Conservation (phyloP, 371 early-diverging fungal genomes). For the Mucor lusitanicus region DNA sequence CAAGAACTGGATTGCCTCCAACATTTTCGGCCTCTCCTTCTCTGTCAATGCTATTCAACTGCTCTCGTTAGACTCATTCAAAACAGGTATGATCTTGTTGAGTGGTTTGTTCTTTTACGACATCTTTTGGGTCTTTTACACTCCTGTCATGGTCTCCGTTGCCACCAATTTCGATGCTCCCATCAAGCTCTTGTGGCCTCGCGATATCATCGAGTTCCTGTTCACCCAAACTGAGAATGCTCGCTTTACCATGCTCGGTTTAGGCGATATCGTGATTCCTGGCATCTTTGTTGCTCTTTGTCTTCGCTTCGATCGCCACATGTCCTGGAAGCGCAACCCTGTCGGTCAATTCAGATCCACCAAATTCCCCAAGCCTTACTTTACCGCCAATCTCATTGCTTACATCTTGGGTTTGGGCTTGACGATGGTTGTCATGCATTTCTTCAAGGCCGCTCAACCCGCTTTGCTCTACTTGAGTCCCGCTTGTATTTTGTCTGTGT, state of each 20-base stretch:
- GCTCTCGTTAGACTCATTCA: slow-evolving; percentile 91
- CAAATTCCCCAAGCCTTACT: slow-evolving; percentile 87
- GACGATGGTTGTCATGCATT: slow-evolving; percentile 93
- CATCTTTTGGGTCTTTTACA: slow-evolving; percentile 99
- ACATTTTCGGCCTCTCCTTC: slow-evolving; percentile 88
- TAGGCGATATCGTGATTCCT: slow-evolving; percentile 98
- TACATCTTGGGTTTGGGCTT: slow-evolving; percentile 86
- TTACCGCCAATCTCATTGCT: slow-evolving; percentile 75
- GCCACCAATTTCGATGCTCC: slow-evolving; percentile 97
- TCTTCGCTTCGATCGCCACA: slow-evolving; percentile 84
- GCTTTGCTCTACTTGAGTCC: slow-evolving; percentile 96
- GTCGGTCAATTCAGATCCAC: slow-evolving; percentile 54
- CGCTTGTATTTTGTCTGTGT: slow-evolving; percentile 88
- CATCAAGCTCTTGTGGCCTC: slow-evolving; percentile 95
- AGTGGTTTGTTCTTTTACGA: slow-evolving; percentile 95
- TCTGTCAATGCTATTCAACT: slow-evolving; percentile 86
- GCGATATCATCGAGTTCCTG: slow-evolving; percentile 58
- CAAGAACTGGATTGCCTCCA: slow-evolving; percentile 93
- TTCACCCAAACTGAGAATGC: slow-evolving; percentile 39
- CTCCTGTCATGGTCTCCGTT: slow-evolving; percentile 98
- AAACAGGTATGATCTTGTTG: slow-evolving; percentile 92
- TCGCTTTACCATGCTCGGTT: slow-evolving; percentile 92
- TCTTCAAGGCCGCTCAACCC: slow-evolving; percentile 97
- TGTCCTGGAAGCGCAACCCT: slow-evolving; percentile 55
- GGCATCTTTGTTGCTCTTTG: slow-evolving; percentile 95